phyloP scores from a whole-genome alignment of 305 asterid species.

The Lippia alba region DNA sequence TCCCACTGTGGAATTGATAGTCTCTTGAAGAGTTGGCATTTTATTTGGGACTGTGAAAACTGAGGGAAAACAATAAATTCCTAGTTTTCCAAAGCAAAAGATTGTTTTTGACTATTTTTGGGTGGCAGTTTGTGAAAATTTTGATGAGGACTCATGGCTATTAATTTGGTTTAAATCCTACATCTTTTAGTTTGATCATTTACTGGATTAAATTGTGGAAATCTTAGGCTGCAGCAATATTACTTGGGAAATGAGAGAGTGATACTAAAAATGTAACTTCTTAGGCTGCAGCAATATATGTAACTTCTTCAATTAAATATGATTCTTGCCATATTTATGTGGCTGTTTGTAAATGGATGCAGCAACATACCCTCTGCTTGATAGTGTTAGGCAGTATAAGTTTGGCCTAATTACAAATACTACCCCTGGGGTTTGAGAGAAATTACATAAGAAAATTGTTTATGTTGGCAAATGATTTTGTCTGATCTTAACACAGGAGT shows the following conservation, averaged over 20 bases:
- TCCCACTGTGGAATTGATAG: conserved; percentile 17
- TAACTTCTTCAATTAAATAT: too few relatives aligned
- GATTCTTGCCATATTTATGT: too few relatives aligned
- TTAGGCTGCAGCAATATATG: too few relatives aligned
- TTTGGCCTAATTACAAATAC: too few relatives aligned
- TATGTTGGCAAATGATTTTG: too few relatives aligned
- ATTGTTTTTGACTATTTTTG: neutral
- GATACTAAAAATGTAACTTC: neutral
- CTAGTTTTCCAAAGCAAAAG: conserved; percentile 2
- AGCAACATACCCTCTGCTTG: too few relatives aligned
- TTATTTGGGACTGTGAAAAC: conserved; percentile 11
- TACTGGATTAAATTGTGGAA: neutral
- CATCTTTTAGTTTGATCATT: neutral
- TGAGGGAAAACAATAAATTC: neutral
- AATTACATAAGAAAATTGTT: too few relatives aligned
- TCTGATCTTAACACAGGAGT: too few relatives aligned
- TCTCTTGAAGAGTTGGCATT: conserved; percentile 25
- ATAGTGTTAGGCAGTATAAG: too few relatives aligned
- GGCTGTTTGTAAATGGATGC: too few relatives aligned
- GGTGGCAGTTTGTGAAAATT: conserved; percentile 15
- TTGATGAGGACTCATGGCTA: conserved; percentile 20
- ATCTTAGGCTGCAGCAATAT: neutral
- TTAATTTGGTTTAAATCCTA: neutral
- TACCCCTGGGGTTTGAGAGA: too few relatives aligned
- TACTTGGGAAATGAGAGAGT: neutral